These are phyloP conservation scores for Sedum album DNA, from an alignment of 164 flowering plant species.

Conservation along the genomic window DNA sequence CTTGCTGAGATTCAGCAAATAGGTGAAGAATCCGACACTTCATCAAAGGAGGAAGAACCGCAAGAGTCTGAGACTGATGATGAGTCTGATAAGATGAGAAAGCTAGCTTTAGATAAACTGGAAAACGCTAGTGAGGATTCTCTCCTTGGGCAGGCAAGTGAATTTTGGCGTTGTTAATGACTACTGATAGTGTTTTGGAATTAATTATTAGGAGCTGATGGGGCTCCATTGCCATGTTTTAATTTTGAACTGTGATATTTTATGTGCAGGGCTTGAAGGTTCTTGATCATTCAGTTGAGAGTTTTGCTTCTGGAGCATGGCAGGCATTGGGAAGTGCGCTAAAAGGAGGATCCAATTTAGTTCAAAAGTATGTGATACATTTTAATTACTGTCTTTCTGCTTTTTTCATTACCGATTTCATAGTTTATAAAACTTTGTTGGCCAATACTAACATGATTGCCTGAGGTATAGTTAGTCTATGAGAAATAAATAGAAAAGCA, in stretches of 20 bases:
- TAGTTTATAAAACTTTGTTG: neutral
- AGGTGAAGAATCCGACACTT: slow-evolving; percentile 39
- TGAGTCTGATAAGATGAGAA: slow-evolving; percentile 43
- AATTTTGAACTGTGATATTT: neutral
- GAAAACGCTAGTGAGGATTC: slow-evolving; percentile 92
- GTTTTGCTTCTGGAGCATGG: slow-evolving; percentile 95
- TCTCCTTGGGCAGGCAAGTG: slow-evolving; percentile 78
- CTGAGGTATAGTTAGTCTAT: neutral
- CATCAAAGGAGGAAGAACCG: slow-evolving; percentile 37
- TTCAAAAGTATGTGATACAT: slow-evolving; percentile 87
- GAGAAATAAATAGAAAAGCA: too few species aligned
- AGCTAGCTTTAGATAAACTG: slow-evolving; percentile 63
- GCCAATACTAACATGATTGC: too few species aligned
- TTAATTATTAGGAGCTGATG: neutral
- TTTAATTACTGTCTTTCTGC: neutral
- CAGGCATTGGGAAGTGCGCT: slow-evolving; percentile 83
- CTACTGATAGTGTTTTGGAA: neutral
- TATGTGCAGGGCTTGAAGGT: slow-evolving; percentile 75
- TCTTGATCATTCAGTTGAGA: slow-evolving; percentile 80
- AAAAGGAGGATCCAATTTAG: slow-evolving; percentile 66
- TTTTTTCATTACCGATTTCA: neutral
- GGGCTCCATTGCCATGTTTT: neutral
- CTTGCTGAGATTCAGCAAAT: slow-evolving; percentile 42
- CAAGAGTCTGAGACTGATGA: slow-evolving; percentile 38
- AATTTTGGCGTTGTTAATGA: too few species aligned